Base-by-base conservation (phyloP, 2,329 filamentous ascomycete genomes). In the Colletotrichum tropicale region DNA sequence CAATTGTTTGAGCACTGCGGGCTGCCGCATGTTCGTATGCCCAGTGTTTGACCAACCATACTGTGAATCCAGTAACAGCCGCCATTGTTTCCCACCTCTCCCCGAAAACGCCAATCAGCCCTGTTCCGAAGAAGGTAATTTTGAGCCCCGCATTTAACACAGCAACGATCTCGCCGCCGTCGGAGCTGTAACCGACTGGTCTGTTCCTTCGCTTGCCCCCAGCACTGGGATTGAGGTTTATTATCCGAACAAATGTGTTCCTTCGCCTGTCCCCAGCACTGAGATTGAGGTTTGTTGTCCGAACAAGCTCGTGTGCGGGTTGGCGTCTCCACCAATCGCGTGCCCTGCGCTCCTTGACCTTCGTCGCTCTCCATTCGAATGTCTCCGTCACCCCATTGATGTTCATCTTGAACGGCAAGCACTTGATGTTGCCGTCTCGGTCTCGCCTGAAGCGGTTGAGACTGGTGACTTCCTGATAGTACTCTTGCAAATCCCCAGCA, bases 101-200 rank as follows among this genome's bases (percentile, higher is more conserved):
- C 10, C 77, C 77, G 21, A 77, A 15, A 8, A 38, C 30, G 2
- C 72, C 75, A 2, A 70, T 76, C 21, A 75, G 48, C 12, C 68
- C 74, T 1, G 60, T 72, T 5, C 76, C 73, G 32, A 77, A 66
- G 66, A 77, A 77, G 15, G 70, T 52, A 3, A 61, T 24, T 10
- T 12, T 16, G 30, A 6, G 30, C 15, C 3, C 62, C 24, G 69
- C 65, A 32, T 61, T 74, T 48, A 69, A 43, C 32, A 76, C 32
- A 24, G 77, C 76, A 9, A 77, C 68, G 24, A 78, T 62, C 66
- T 77, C 68, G 7, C 26, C n/a, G 18, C 60, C 60, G 24, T 64
- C 56, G 26, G 34, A 15, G 34, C 8, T 58, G 28, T 16, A 9
- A 36, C 64, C 56, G 21, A 55, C 30, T 18, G 28, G 9, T 32